A percentile compares a stretch with the other conserved stretches of the same genome.
Evolutionary conservation across 805 yeast species (phyloP).

Genomic region (Tetrapisispora arboricola): DNA sequence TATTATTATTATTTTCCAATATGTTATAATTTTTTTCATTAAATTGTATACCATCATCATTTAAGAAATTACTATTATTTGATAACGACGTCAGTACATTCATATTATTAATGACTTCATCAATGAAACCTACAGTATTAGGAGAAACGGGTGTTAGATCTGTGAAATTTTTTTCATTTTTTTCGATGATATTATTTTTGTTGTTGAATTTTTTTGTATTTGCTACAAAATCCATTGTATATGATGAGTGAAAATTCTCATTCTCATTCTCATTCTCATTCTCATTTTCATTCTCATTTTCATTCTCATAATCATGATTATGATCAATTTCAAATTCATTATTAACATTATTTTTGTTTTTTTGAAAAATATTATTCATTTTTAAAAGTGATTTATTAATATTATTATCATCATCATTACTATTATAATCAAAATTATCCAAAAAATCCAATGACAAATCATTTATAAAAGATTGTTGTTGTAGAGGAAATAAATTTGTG

Average conservation of each 20-base stretch:
- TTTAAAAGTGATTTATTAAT: too few relatives aligned
- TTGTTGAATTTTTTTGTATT: neutral
- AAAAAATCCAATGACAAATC: conserved; percentile 20
- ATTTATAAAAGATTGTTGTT: conserved; percentile 30
- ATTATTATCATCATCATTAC: neutral
- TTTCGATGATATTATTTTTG: neutral
- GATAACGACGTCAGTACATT: neutral
- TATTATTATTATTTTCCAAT: neutral
- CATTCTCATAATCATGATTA: too few relatives aligned
- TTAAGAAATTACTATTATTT: neutral
- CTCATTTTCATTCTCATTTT: neutral
- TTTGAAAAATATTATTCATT: neutral
- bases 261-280: neutral
- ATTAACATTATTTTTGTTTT: neutral
- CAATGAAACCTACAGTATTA: neutral
- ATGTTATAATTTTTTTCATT: neutral
- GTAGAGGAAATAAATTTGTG: conserved; percentile 25
- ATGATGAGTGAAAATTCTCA: neutral
- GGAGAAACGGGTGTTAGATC: neutral
- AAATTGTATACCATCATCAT: neutral
- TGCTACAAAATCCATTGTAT: neutral
- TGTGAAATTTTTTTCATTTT: neutral
- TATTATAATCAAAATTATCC: neutral
- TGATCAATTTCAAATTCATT: neutral
- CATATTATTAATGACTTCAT: neutral